These are phyloP conservation scores for Ogataea thermomethanolica DNA, from an alignment of 805 yeast species.

Conservation along the genomic window DNA sequence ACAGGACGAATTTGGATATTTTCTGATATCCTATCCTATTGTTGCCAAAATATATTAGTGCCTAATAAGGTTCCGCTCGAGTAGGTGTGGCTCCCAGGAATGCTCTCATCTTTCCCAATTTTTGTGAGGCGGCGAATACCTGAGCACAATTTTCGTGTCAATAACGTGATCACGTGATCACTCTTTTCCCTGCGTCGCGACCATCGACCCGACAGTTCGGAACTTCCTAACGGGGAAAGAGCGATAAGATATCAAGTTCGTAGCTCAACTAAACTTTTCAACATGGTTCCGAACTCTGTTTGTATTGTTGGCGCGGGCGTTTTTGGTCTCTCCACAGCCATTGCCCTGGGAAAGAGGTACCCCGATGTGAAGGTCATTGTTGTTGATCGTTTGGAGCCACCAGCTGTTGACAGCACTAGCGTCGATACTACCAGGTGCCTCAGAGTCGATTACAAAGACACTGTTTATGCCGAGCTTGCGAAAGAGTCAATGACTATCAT, in stretches of 20 bases:
- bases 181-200: too few relatives aligned
- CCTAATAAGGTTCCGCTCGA: too few relatives aligned
- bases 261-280: background rate
- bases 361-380: constrained; percentile 19
- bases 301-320: constrained; percentile 49
- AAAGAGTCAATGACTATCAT: constrained; percentile 20
- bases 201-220: background rate
- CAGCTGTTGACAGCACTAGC: constrained; percentile 26
- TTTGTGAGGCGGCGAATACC: too few relatives aligned
- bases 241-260: background rate
- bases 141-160: too few relatives aligned
- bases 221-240: background rate
- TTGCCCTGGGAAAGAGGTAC: constrained; percentile 22
- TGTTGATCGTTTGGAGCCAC: constrained; percentile 28
- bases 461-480: constrained; percentile 21
- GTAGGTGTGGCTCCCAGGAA: too few relatives aligned
- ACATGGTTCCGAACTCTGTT: constrained; percentile 14
- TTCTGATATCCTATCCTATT: too few relatives aligned
- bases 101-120: too few relatives aligned
- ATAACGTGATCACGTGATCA: too few relatives aligned
- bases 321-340: constrained; percentile 47
- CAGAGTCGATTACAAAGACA: constrained; percentile 24
- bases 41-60: too few relatives aligned
- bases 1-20: too few relatives aligned
- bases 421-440: constrained; percentile 28